A percentile compares a stretch with the other conserved stretches of the same genome.
Conservation (phyloP, 768 basidiomycete genomes). For the Rhodotorula kratochvilovae region DNA sequence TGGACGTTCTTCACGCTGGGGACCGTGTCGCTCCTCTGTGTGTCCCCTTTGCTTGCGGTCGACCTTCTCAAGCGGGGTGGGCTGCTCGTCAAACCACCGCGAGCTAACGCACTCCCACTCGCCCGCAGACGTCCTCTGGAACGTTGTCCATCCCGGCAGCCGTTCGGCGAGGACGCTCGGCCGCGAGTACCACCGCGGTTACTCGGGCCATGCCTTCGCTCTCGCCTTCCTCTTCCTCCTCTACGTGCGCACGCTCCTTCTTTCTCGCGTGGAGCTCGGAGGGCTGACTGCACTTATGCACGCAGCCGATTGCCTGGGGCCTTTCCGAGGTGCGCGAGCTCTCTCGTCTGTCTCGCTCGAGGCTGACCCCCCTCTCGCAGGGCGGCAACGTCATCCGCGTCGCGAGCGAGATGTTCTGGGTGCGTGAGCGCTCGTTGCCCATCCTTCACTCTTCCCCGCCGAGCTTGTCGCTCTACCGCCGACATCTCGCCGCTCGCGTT, state of each 20-base stretch:
- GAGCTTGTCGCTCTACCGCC: too few species aligned
- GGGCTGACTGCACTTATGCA: too few species aligned
- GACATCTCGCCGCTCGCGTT: too few species aligned
- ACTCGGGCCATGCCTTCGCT: not conserved
- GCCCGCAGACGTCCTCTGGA: slow-evolving; percentile 2
- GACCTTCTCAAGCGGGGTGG: not conserved
- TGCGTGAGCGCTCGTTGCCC: too few species aligned
- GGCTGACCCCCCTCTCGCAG: slow-evolving; percentile 44
- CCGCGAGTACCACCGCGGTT: not conserved
- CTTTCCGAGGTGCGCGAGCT: not conserved
- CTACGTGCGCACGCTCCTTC: not conserved
- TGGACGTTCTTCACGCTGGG: not conserved
- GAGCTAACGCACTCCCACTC: not conserved
- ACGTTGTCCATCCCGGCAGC: slow-evolving; percentile 11
- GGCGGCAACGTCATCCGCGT: slow-evolving; percentile 52
- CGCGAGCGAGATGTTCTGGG: not conserved
- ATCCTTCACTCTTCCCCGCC: too few species aligned
- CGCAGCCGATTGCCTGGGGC: slow-evolving; percentile 17
- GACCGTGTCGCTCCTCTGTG: not conserved
- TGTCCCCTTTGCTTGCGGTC: not conserved
- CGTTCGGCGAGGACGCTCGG: slow-evolving; percentile 9
- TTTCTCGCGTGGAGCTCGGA: too few species aligned
- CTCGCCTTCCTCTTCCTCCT: slow-evolving; percentile 6
- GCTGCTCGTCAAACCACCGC: not conserved
- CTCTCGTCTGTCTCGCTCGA: not conserved